Percentiles rank a stretch among this genome's conserved stretches.
These are phyloP conservation scores for Hypoxylon lienhwacheense DNA, from an alignment of 495 filamentous ascomycete genomes.

Conservation along the genomic window DNA sequence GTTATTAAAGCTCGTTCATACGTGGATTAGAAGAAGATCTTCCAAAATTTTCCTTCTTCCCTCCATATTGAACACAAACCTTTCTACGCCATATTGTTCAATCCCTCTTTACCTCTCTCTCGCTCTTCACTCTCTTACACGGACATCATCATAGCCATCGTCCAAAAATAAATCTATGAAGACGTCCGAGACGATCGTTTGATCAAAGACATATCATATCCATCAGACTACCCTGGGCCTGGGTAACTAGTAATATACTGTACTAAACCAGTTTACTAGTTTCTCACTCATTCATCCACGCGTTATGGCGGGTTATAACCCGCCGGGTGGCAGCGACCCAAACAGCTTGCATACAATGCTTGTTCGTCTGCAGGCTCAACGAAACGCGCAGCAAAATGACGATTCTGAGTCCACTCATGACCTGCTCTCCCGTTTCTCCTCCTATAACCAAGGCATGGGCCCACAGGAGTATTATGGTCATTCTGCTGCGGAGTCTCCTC, in stretches of 20 bases:
- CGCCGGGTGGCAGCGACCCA: slow-evolving; percentile 41
- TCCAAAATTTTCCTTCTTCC: slow-evolving; percentile 30
- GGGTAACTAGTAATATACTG: too few species aligned
- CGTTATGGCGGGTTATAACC: slow-evolving; percentile 51
- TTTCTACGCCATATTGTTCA: slow-evolving; percentile 1
- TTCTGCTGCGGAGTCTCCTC: slow-evolving; percentile 41
- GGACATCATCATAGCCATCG: background rate
- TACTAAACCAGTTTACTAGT: background rate
- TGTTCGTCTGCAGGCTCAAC: slow-evolving; percentile 36
- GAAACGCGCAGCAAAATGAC: slow-evolving; percentile 31
- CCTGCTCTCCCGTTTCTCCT: slow-evolving; percentile 38
- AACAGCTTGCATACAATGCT: slow-evolving; percentile 38
- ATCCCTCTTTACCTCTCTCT: background rate
- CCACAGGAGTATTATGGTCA: slow-evolving; percentile 45
- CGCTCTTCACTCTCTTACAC: background rate
- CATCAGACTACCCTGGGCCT: background rate
- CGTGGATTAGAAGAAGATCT: slow-evolving; percentile 37
- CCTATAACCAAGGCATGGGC: slow-evolving; percentile 41
- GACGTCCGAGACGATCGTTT: too few species aligned
- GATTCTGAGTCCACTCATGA: slow-evolving; percentile 31
- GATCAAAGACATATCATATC: background rate
- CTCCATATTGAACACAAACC: slow-evolving; percentile 5
- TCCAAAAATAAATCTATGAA: too few species aligned
- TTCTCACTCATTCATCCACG: slow-evolving; percentile 4
- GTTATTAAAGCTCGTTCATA: slow-evolving; percentile 10